These are phyloP conservation scores for Verticillium longisporum DNA, from an alignment of 2,329 filamentous ascomycete genomes.

Conservation along the genomic window DNA sequence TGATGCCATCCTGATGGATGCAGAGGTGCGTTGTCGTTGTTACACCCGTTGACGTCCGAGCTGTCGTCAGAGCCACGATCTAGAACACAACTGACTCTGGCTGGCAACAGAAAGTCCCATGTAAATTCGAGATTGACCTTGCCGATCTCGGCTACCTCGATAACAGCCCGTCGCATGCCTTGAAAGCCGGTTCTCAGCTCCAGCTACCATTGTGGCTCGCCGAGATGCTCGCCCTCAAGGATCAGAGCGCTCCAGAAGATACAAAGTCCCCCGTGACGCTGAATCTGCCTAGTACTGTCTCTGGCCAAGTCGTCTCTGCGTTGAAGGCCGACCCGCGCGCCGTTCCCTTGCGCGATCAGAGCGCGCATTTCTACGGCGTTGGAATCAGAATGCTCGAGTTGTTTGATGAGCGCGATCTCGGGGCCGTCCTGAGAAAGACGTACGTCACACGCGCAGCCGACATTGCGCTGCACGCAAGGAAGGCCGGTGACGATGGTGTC, in stretches of 20 bases:
- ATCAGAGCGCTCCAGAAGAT: constrained; percentile 28
- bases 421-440: constrained; percentile 67
- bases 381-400: constrained; percentile 82
- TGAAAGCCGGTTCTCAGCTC: constrained; percentile 75
- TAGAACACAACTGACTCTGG: background rate
- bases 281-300: constrained; percentile 72
- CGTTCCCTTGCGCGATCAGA: constrained; percentile 76
- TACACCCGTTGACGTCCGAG: too few relatives aligned
- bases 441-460: constrained; percentile 77
- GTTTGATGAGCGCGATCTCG: constrained; percentile 75
- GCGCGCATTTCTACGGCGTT: constrained; percentile 81
- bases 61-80: too few relatives aligned
- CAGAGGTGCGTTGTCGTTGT: constrained; percentile 48
- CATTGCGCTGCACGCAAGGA: constrained; percentile 83
- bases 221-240: constrained; percentile 79
- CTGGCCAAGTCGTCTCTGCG: constrained; percentile 76
- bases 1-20: constrained; percentile 77
- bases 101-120: constrained; percentile 75
- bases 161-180: constrained; percentile 62
- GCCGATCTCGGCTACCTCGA: constrained; percentile 84
- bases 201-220: constrained; percentile 89
- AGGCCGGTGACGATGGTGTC: constrained; percentile 61
- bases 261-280: constrained; percentile 63
- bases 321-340: constrained; percentile 84
- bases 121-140: constrained; percentile 87